Percentiles rank a stretch among this genome's conserved stretches.
These are phyloP conservation scores for Kregervanrija pseudodelftensis DNA, from an alignment of 805 yeast species.

Conservation along the genomic window DNA sequence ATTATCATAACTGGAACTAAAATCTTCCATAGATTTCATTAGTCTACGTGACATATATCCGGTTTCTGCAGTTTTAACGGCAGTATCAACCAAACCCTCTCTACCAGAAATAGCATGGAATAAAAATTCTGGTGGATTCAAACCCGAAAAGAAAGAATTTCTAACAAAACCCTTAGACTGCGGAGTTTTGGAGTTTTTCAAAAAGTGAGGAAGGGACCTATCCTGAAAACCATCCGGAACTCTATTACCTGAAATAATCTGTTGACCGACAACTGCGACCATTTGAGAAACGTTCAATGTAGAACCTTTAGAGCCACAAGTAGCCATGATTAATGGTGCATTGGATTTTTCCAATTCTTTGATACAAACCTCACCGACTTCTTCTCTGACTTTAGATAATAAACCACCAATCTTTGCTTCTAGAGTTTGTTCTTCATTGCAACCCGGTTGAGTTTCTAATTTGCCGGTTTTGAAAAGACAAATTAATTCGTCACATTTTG, in stretches of 20 bases:
- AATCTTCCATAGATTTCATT: slow-evolving; percentile 96
- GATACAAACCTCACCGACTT: slow-evolving; percentile 97
- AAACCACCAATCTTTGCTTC: slow-evolving; percentile 97
- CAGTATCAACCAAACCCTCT: slow-evolving; percentile 99
- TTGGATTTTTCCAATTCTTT: slow-evolving; percentile 81
- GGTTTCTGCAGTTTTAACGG: slow-evolving; percentile 88
- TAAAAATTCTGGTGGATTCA: slow-evolving; percentile 92
- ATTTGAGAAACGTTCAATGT: slow-evolving; percentile 96
- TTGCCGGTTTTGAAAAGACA: slow-evolving; percentile 71
- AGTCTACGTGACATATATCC: slow-evolving; percentile 90
- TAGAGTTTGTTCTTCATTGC: slow-evolving; percentile 95
- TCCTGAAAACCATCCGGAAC: slow-evolving; percentile 99
- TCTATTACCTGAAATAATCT: slow-evolving; percentile 96
- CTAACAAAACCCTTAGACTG: slow-evolving; percentile 97
- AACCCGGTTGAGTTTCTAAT: slow-evolving; percentile 97
- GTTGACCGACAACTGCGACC: slow-evolving; percentile 99
- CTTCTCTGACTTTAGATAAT: slow-evolving; percentile 94
- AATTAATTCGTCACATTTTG: slow-evolving; percentile 87
- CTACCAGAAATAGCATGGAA: slow-evolving; percentile 99
- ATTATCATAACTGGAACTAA: slow-evolving; percentile 86
- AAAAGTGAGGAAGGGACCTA: slow-evolving; percentile 94
- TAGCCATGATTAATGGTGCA: slow-evolving; percentile 98
- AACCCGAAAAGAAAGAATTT: slow-evolving; percentile 89
- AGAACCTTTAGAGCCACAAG: slow-evolving; percentile 98
- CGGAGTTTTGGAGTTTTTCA: slow-evolving; percentile 92